Conservation (phyloP, 768 basidiomycete genomes). For the Serendipita vermifera region DNA sequence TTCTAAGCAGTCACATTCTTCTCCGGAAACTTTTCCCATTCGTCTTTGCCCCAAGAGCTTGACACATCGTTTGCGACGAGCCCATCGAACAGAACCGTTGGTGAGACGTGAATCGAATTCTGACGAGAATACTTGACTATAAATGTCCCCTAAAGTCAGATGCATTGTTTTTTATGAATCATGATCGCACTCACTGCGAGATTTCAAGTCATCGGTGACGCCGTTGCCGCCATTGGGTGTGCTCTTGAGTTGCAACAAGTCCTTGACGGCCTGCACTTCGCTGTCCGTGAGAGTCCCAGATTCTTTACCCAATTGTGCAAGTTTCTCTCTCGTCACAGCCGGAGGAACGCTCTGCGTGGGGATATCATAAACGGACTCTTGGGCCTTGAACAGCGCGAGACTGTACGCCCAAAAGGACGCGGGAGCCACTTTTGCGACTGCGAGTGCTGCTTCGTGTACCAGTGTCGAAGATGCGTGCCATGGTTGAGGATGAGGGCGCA, state of each 20-base stretch:
- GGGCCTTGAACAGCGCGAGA: conserved; percentile 53
- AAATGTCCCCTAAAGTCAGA: background rate
- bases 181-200: conserved; percentile 53
- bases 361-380: conserved; percentile 69
- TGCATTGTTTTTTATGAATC: background rate
- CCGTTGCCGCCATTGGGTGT: conserved; percentile 67
- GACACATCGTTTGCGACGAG: conserved; percentile 57
- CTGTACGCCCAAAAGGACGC: conserved; percentile 73
- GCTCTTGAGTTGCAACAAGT: conserved; percentile 46
- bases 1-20: conserved; percentile 31
- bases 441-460: conserved; percentile 70
- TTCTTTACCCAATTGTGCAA: conserved; percentile 43
- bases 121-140: conserved; percentile 84
- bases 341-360: conserved; percentile 54
- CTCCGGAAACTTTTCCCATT: conserved; percentile 68
- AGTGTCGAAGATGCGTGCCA: conserved; percentile 66
- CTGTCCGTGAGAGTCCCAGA: conserved; percentile 34
- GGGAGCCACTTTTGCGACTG: conserved; percentile 60
- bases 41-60: conserved; percentile 66
- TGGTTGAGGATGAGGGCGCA: conserved; percentile 24
- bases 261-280: conserved; percentile 41
- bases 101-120: conserved; percentile 86
- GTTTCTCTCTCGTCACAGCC: conserved; percentile 58
- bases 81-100: conserved; percentile 69
- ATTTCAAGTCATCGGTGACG: conserved; percentile 79